Base-by-base conservation (phyloP, 1,139 yeast genomes). In the Wickerhamomyces sp. region DNA sequence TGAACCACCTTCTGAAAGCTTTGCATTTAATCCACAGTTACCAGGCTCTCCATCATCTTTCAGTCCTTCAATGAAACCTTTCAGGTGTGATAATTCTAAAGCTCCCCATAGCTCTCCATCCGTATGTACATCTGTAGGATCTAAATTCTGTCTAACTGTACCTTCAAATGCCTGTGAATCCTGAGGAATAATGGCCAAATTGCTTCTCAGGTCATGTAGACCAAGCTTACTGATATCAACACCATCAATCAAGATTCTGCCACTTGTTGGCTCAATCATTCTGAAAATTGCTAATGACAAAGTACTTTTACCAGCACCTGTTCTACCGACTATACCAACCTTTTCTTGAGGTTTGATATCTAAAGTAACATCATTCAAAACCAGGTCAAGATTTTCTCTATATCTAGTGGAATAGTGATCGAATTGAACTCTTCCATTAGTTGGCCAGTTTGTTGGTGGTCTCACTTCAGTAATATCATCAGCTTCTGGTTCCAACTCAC, bases 271-370 rank as follows among this genome's bases (percentile, higher is more conserved):
- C 57, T 85, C 93, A 45, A 86, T 73, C 50, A 86, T 70, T 51
- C 95, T 71, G 68, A 84, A 86, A n/a, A 86, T 63, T 0, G 93
- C 84, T 56, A 84, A 64, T 1, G 88, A 79, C 41, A 86, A 66
- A 2, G 91, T 78, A 34, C 88, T 80, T 61, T 86, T 86, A 26
- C 95, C 95, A 1, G 94, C 91, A 37, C 95, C 95, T 0, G 95
- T 86, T 54, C 95, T 73, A 10, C 95, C 95, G 15, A 85, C 93
- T 51, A 86, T 80, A 39, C 95, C 95, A 52, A 86, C 69, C 58
- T 86, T 86, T 54, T 86, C 93, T 15, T 68, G 68, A 4, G 88
- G 72, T 31, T 73, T 68, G 48, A 86, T 75, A 2, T 69, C 65
- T 40, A 85, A 59, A 34, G 68, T 65, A 42, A 86, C 68, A 41